Evolutionary conservation across 805 yeast species (phyloP).

Genomic region (Yamadazyma kitorensis): DNA sequence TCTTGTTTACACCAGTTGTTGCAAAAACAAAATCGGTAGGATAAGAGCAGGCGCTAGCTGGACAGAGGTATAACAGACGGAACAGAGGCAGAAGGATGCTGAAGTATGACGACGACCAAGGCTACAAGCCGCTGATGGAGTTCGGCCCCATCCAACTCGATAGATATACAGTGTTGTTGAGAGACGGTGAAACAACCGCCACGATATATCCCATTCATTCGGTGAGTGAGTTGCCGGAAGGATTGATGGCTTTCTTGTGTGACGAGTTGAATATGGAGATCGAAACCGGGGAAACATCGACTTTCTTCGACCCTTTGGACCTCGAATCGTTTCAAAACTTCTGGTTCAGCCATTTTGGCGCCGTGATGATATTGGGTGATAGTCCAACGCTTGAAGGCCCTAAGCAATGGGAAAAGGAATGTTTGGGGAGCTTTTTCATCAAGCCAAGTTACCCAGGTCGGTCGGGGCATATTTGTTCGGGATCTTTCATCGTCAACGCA

Average conservation of each 20-base stretch:
- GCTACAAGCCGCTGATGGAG: slow-evolving; percentile 6
- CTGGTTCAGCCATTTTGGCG: slow-evolving; percentile 88
- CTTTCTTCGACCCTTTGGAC: slow-evolving; percentile 77
- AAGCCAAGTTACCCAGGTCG: slow-evolving; percentile 92
- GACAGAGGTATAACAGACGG: no score
- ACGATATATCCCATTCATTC: slow-evolving; percentile 84
- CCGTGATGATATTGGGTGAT: slow-evolving; percentile 78
- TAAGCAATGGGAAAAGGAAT: slow-evolving; percentile 88
- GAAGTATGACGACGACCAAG: slow-evolving; percentile 3
- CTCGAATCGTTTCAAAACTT: slow-evolving; percentile 74
- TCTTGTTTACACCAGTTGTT: slow-evolving; percentile 24
- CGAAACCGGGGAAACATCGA: slow-evolving; percentile 82
- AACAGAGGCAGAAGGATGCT: not conserved
- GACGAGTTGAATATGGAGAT: slow-evolving; percentile 95
- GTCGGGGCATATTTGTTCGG: slow-evolving; percentile 89
- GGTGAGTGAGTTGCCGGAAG: slow-evolving; percentile 68
- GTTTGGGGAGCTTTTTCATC: slow-evolving; percentile 82
- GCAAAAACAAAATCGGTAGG: not conserved
- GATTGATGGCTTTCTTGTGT: slow-evolving; percentile 72
- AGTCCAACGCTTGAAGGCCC: slow-evolving; percentile 42
- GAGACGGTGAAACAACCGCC: slow-evolving; percentile 90
- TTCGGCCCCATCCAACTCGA: slow-evolving; percentile 23
- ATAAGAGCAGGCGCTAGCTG: no score
- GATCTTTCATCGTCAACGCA: slow-evolving; percentile 84
- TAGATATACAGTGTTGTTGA: slow-evolving; percentile 72